Percentiles rank a stretch among this genome's conserved stretches.
phyloP scores from a whole-genome alignment of 2,329 filamentous ascomycete genomes.

The Fusarium dlaminii region DNA sequence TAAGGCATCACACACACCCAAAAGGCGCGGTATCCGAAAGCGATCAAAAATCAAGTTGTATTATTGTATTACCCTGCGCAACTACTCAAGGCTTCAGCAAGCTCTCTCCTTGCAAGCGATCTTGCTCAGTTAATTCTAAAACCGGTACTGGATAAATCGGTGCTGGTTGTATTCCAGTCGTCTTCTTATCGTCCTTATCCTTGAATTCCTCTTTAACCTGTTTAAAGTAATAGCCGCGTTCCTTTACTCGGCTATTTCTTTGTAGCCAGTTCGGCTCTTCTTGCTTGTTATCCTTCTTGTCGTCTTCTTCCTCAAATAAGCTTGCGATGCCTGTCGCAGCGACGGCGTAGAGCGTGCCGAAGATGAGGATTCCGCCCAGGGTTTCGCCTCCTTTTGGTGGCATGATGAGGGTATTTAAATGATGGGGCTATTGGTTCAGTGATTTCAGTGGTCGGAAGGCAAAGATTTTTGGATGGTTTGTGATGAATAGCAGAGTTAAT shows the following conservation, averaged over 20 bases:
- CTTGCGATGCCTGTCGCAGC: neutral
- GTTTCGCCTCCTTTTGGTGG: neutral
- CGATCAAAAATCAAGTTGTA: neutral
- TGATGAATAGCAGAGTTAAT: neutral
- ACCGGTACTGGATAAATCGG: no score
- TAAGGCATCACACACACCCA: accelerated
- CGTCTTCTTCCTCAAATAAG: neutral
- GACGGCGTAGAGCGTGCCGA: neutral
- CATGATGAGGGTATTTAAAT: neutral
- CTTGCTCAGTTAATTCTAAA: neutral
- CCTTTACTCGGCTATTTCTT: neutral
- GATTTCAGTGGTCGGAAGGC: neutral
- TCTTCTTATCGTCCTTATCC: neutral
- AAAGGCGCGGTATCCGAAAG: neutral
- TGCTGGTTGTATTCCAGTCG: no score
- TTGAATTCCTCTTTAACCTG: neutral
- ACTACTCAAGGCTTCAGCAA: neutral
- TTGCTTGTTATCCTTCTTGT: neutral
- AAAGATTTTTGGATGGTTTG: no score
- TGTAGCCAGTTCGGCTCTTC: neutral
- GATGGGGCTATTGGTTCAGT: neutral
- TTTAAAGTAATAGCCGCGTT: neutral
- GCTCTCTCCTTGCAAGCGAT: neutral
- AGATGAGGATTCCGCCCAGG: neutral
- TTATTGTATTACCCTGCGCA: neutral